Conservation (phyloP, 2,329 filamentous ascomycete species). For the Colletotrichum sp. region DNA sequence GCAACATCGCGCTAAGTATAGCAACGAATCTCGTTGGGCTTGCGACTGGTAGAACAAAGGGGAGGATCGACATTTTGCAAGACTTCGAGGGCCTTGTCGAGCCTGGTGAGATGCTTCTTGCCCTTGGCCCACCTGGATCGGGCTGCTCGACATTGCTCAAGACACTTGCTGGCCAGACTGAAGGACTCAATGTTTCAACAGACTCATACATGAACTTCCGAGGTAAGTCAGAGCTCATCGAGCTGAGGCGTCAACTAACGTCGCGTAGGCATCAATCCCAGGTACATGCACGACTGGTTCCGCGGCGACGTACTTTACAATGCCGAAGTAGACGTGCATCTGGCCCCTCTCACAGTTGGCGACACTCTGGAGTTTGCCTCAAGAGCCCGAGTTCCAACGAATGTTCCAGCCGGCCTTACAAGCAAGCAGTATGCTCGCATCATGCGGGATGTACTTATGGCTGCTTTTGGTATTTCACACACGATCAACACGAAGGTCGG, state of each 20-base stretch:
- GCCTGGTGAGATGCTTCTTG: conserved; percentile 62
- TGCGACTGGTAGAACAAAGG: not conserved
- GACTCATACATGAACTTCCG: conserved; percentile 28
- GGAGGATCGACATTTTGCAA: conserved; percentile 29
- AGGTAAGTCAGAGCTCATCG: not conserved
- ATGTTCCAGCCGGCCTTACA: conserved; percentile 50
- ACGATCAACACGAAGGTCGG: conserved; percentile 25
- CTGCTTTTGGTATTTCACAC: conserved; percentile 38
- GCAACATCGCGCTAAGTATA: conserved; percentile 26
- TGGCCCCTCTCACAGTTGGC: conserved; percentile 62
- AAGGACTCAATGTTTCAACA: conserved; percentile 27
- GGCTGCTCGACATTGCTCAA: conserved; percentile 76
- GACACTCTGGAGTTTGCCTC: conserved; percentile 68
- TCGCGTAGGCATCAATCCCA: conserved; percentile 9
- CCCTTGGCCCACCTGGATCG: conserved; percentile 58
- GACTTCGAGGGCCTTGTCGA: conserved; percentile 34
- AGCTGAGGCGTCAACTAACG: not conserved
- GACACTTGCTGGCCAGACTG: conserved; percentile 36
- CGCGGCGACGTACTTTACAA: conserved; percentile 71
- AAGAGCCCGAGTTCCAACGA: conserved; percentile 52
- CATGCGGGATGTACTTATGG: conserved; percentile 59
- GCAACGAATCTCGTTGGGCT: conserved; percentile 8
- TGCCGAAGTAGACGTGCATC: conserved; percentile 69
- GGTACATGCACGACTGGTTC: conserved; percentile 31
- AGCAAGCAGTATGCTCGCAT: conserved; percentile 47